Conservation (phyloP, 495 filamentous ascomycete genomes). For the Podospora anserina region DNA sequence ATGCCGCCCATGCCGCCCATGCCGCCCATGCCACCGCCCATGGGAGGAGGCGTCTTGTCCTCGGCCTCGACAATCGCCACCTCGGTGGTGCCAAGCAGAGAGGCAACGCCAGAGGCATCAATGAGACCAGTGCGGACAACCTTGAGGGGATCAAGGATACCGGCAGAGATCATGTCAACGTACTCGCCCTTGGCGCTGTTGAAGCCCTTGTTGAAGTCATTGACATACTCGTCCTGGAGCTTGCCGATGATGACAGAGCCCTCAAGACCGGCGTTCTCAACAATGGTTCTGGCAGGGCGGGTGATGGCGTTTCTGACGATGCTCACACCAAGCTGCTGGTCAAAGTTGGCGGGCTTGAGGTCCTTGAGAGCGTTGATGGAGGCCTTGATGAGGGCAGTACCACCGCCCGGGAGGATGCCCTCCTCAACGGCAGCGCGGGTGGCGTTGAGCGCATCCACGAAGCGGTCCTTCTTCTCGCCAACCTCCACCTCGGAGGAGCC, state of each 20-base stretch:
- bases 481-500: constrained; percentile 98
- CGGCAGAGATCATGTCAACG: constrained; percentile 94
- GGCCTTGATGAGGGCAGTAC: constrained; percentile 96
- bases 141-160: constrained; percentile 99
- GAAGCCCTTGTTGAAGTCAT: constrained; percentile 97
- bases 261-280: constrained; percentile 96
- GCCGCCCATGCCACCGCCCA: constrained; percentile 57
- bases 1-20: constrained; percentile 59
- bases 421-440: constrained; percentile 98
- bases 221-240: constrained; percentile 87
- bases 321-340: constrained; percentile 96
- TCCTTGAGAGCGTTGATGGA: constrained; percentile 78
- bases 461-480: constrained; percentile 98
- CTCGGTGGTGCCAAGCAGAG: constrained; percentile 95
- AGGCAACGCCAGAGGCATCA: constrained; percentile 94
- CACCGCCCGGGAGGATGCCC: constrained; percentile 96
- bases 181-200: constrained; percentile 95
- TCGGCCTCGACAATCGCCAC: constrained; percentile 97
- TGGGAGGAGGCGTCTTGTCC: constrained; percentile 67
- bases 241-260: constrained; percentile 97
- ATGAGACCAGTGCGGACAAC: constrained; percentile 93
- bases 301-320: constrained; percentile 98
- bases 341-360: constrained; percentile 90
- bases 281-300: constrained; percentile 85
- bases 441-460: constrained; percentile 96